Evolutionary conservation across 768 basidiomycete species (phyloP).

Genomic region (Rhodotorula kratochvilovae): DNA sequence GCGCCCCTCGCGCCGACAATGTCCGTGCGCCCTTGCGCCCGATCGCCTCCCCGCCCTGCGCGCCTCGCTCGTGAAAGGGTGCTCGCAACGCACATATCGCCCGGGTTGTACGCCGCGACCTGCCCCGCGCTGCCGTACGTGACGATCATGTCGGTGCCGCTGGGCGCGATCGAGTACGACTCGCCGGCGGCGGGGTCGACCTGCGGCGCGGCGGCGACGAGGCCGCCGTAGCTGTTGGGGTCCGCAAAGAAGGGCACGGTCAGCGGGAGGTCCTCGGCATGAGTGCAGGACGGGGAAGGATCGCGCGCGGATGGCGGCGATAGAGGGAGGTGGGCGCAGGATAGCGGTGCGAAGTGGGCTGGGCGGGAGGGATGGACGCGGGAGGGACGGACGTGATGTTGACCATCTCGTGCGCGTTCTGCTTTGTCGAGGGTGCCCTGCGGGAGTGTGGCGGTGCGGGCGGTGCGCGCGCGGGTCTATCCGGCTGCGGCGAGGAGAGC

Average conservation of each 20-base stretch:
- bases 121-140: slow-evolving; percentile 23
- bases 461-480: background rate
- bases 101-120: slow-evolving; percentile 56
- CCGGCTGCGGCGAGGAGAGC: background rate
- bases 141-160: slow-evolving; percentile 40
- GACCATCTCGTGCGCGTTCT: slow-evolving; percentile 10
- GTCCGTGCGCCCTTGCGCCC: no score
- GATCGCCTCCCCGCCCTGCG: background rate
- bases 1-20: no score
- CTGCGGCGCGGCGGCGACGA: slow-evolving; percentile 1
- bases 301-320: background rate
- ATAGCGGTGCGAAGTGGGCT: background rate
- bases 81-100: slow-evolving; percentile 53
- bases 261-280: no score
- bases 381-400: slow-evolving; percentile 31
- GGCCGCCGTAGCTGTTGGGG: slow-evolving; percentile 26
- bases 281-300: background rate
- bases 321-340: background rate
- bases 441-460: background rate
- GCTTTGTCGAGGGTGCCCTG: background rate
- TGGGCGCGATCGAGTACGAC: slow-evolving; percentile 16
- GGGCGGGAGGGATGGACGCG: no score
- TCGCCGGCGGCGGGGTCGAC: background rate
- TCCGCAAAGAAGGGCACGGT: background rate
- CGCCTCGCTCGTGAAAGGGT: background rate